Base-by-base conservation (phyloP, 495 filamentous ascomycete genomes). In the Beverwykella pulmonaria region DNA sequence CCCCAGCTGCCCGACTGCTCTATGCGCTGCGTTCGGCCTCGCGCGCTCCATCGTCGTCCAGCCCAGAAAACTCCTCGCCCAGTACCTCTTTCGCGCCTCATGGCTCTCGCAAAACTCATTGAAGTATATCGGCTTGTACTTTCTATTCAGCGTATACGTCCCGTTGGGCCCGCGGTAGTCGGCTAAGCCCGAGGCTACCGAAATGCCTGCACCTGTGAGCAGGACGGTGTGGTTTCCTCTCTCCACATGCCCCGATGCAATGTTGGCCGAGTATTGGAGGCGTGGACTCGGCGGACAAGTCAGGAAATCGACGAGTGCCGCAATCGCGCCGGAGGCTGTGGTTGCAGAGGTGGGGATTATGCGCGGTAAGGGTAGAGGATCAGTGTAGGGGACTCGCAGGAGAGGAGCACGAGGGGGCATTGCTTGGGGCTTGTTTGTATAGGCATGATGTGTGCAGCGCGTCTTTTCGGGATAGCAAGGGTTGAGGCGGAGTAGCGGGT, bases 21-120 rank as follows among this genome's bases (percentile, higher is more conserved):
- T 79, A 77, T 98, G 94, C 1, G 87, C 88, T 1, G 80, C 74
- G 72, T 98, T 98, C 1, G 94, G 92, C 71, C 81, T 83, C 19
- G 91, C 91, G 49, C 86, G 88, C 68, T 88, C 75, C 69, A 97
- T 79, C 20, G 83, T 90, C 17, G 89, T 86, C 93, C 93, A 98
- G 12, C 94, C 94, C 22, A 98, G 80, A 74, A 93, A 98, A 75
- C 91, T 95, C 15, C 94, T 81, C 6, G 94, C 93, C 93, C 93
- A 98, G 79, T 98, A 98, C 62, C 94, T 80, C 78, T 98, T 95
- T 59, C 94, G 82, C 19, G 91, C 89, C 73, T 93, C 92, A 79
- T 98, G 93, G 65, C 79, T 88, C 44, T 82, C 75, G 27, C 88
- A 67, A 74, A 97, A 98, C 71, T 98, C 94, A 77, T 90, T 85